These are phyloP conservation scores for Coniophora puteana DNA, from an alignment of 1,284 basidiomycete genomes.

Conservation along the genomic window DNA sequence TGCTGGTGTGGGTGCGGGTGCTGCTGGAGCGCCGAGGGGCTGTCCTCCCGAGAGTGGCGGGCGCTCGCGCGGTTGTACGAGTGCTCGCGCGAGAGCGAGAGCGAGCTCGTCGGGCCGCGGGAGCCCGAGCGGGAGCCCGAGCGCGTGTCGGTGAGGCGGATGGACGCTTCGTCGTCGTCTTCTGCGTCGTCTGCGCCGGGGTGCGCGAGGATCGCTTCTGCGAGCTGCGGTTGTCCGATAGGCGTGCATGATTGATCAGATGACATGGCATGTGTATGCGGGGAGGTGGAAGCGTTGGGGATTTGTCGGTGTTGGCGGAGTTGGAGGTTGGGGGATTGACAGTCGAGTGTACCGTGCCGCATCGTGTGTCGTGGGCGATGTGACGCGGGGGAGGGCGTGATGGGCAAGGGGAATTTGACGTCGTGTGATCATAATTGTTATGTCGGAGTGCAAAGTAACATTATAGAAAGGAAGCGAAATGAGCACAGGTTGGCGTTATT, in stretches of 20 bases:
- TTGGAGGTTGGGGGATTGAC: too few relatives aligned
- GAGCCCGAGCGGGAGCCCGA: background rate
- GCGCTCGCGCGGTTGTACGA: conserved; percentile 21
- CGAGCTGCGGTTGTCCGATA: conserved; percentile 46
- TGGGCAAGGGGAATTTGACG: background rate
- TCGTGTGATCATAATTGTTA: too few relatives aligned
- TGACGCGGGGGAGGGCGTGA: background rate
- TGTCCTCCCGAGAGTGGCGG: too few relatives aligned
- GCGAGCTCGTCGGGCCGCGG: background rate
- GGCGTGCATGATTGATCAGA: too few relatives aligned
- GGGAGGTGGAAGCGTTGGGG: background rate
- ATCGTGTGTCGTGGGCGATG: too few relatives aligned
- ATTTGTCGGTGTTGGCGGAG: too few relatives aligned
- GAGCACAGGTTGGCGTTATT: background rate
- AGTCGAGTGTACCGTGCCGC: too few relatives aligned
- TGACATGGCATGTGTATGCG: background rate
- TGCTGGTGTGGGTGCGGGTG: too few relatives aligned
- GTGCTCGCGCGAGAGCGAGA: too few relatives aligned
- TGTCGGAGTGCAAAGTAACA: conserved; percentile 28
- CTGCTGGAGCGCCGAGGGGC: too few relatives aligned
- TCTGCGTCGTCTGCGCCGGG: conserved; percentile 37
- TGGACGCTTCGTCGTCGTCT: conserved; percentile 32
- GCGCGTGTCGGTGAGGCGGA: conserved; percentile 48
- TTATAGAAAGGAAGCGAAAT: background rate
- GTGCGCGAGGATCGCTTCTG: conserved; percentile 66